Percentiles rank a stretch among this genome's conserved stretches.
Conservation (phyloP, 352 stramenopile species). For the Globisporangium sylvaticum region DNA sequence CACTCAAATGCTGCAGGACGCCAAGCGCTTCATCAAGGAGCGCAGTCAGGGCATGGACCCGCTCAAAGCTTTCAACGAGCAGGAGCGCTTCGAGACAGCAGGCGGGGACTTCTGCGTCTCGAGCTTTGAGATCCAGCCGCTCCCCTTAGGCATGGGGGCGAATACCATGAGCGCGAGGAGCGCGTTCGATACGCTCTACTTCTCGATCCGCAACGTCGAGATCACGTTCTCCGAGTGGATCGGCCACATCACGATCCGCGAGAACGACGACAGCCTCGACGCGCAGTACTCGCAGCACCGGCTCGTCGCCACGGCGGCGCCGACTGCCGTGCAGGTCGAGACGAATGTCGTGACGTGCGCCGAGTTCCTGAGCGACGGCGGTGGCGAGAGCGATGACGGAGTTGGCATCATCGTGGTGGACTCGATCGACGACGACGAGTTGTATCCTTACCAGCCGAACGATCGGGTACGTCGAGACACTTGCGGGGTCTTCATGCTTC, state of each 20-base stretch:
- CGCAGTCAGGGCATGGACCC: constrained; percentile 21
- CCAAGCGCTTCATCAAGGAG: constrained; percentile 29
- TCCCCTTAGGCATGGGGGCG: constrained; percentile 5
- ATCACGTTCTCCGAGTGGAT: constrained; percentile 51
- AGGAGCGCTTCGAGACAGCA: constrained; percentile 18
- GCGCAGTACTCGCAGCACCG: constrained; percentile 1
- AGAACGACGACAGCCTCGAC: constrained; percentile 12
- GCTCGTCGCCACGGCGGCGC: not conserved
- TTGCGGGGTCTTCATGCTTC: constrained; percentile 28
- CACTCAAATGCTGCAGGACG: constrained; percentile 24
- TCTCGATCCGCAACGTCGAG: constrained; percentile 43
- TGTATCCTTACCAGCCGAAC: constrained; percentile 37
- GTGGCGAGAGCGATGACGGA: not conserved
- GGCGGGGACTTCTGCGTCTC: constrained; percentile 38
- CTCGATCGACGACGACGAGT: constrained; percentile 40
- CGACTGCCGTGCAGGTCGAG: not conserved
- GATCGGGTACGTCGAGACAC: constrained; percentile 47
- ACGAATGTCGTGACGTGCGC: constrained; percentile 6
- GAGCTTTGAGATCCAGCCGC: constrained; percentile 38
- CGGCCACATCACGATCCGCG: constrained; percentile 10
- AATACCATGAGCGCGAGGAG: constrained; percentile 23
- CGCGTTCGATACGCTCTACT: constrained; percentile 33
- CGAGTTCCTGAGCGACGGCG: constrained; percentile 5
- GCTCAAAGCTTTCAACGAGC: not conserved
- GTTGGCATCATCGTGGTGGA: constrained; percentile 27